Conservation (phyloP, 139 green algal species). For the Tetraselmis chui region DNA sequence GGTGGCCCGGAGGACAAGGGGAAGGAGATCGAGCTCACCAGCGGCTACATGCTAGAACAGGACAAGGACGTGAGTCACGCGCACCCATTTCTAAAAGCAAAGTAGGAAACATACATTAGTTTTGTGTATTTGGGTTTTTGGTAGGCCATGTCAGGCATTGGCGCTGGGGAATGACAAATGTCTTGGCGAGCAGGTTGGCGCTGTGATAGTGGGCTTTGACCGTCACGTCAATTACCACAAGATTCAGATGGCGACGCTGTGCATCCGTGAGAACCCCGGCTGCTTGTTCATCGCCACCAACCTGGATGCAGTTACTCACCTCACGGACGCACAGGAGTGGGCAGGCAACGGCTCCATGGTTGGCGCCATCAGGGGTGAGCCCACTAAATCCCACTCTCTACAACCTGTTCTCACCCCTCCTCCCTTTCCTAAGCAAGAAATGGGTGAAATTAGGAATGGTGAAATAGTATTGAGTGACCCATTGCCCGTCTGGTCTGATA, state of each 20-base stretch:
- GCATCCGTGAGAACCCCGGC: constrained; percentile 94
- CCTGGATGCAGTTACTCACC: constrained; percentile 93
- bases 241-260: constrained; percentile 97
- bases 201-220: constrained; percentile 97
- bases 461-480: too few relatives aligned
- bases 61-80: constrained; percentile 69
- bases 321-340: constrained; percentile 97
- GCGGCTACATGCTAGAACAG: constrained; percentile 81
- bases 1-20: constrained; percentile 81
- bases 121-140: constrained; percentile 7
- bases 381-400: too few relatives aligned
- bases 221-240: constrained; percentile 99
- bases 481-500: too few relatives aligned
- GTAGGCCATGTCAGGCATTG: too few relatives aligned
- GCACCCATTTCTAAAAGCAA: constrained; percentile 1
- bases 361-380: constrained; percentile 77
- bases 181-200: constrained; percentile 74
- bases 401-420: too few relatives aligned
- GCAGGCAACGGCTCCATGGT: constrained; percentile 95
- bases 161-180: background rate
- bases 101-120: background rate
- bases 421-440: too few relatives aligned
- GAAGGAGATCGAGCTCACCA: constrained; percentile 78
- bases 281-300: constrained; percentile 99
- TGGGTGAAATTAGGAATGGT: too few relatives aligned